A percentile compares a stretch with the other conserved stretches of the same genome.
Conservation (phyloP, 768 basidiomycete genomes). For the Boletus rubropictus region DNA sequence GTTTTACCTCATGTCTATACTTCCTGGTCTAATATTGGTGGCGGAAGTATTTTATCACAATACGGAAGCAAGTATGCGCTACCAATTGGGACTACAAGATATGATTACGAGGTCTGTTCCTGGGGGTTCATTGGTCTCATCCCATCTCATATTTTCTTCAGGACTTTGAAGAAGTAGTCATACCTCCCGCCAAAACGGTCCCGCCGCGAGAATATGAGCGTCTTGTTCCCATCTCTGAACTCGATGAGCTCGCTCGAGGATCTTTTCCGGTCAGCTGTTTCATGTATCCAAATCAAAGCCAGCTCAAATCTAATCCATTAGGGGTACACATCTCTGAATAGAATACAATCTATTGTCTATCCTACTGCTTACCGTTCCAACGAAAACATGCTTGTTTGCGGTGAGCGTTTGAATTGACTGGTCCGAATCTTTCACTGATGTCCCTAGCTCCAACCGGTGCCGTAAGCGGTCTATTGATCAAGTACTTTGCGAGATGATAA, state of each 20-base stretch:
- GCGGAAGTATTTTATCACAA: conserved; percentile 58
- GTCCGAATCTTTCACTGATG: background rate
- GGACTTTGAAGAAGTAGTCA: conserved; percentile 84
- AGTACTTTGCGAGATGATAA: conserved; percentile 2
- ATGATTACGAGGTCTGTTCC: conserved; percentile 55
- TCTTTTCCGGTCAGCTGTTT: conserved; percentile 69
- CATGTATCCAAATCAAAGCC: background rate
- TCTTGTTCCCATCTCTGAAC: conserved; percentile 61
- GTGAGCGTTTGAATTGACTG: conserved; percentile 13
- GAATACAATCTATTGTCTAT: conserved; percentile 94
- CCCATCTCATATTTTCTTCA: conserved; percentile 28
- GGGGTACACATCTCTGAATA: conserved; percentile 85
- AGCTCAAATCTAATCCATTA: conserved; percentile 25
- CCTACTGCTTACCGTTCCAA: conserved; percentile 91
- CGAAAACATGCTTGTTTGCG: conserved; percentile 83
- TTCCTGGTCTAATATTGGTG: conserved; percentile 50
- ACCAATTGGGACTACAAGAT: conserved; percentile 74
- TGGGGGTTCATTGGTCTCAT: background rate
- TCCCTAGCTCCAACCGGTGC: conserved; percentile 91
- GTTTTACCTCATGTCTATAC: conserved; percentile 87
- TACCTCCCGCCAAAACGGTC: conserved; percentile 78
- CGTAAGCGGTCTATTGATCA: conserved; percentile 43
- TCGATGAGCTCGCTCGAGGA: conserved; percentile 71
- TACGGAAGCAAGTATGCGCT: conserved; percentile 74
- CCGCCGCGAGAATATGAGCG: conserved; percentile 70